phyloP scores from a whole-genome alignment of 148 eudicot species.

The Camellia granthamiana region DNA sequence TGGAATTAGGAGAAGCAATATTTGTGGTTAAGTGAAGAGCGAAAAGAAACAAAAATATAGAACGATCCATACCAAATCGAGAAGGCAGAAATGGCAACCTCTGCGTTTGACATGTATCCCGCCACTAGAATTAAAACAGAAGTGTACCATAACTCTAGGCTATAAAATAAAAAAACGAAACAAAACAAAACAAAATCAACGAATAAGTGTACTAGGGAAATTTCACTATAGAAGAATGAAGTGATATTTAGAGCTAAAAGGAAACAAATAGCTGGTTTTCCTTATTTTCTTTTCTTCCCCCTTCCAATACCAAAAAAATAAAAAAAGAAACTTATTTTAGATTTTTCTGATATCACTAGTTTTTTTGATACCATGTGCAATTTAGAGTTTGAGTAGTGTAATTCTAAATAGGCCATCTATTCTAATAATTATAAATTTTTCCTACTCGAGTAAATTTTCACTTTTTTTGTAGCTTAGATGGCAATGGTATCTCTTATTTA shows the following conservation, averaged over 20 bases:
- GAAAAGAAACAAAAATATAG: neutral
- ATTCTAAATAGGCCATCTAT: too few species aligned
- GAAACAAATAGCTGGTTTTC: neutral
- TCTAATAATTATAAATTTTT: too few species aligned
- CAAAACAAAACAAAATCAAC: neutral
- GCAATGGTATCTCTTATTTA: too few species aligned
- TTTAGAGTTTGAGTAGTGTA: too few species aligned
- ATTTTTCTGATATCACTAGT: too few species aligned
- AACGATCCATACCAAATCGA: conserved; percentile 52
- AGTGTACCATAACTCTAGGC: conserved; percentile 78
- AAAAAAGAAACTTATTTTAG: neutral
- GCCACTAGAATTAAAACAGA: conserved; percentile 61
- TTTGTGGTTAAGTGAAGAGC: neutral
- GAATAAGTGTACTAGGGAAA: neutral
- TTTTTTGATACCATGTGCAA: too few species aligned
- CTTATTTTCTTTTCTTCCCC: neutral
- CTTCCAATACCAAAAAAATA: neutral
- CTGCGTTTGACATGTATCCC: conserved; percentile 63
- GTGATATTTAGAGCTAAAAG: neutral
- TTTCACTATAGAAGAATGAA: neutral
- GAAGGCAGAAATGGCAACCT: conserved; percentile 69
- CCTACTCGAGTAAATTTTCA: too few species aligned
- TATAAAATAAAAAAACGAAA: neutral
- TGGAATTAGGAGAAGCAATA: neutral
- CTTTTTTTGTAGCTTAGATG: too few species aligned